Evolutionary conservation across 192 early-diverging fungal genomes (phyloP).

Genomic region (Entophlyctis luteolus): DNA sequence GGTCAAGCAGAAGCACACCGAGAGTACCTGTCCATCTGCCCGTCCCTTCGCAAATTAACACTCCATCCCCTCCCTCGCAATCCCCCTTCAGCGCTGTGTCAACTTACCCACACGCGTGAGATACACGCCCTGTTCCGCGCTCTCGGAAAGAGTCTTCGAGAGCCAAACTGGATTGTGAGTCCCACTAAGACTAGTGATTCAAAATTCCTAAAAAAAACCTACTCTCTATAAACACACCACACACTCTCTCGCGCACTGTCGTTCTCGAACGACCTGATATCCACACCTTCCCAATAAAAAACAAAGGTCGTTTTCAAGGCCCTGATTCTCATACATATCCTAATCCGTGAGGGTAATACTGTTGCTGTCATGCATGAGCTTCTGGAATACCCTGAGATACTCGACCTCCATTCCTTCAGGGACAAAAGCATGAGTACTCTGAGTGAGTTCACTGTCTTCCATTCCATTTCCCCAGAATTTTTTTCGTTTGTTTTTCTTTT

Average conservation of each 20-base stretch:
- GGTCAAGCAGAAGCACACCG: constrained; percentile 51
- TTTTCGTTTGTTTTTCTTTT: background rate
- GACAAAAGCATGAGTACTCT: constrained; percentile 46
- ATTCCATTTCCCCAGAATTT: background rate
- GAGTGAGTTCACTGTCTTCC: background rate
- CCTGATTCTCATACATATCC: constrained; percentile 65
- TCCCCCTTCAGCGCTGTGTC: constrained; percentile 30
- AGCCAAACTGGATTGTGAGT: constrained; percentile 63
- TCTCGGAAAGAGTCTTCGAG: constrained; percentile 45
- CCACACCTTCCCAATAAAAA: too few relatives aligned
- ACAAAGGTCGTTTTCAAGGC: constrained; percentile 70
- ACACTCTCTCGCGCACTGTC: background rate
- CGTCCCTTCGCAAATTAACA: too few relatives aligned
- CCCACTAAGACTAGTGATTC: too few relatives aligned
- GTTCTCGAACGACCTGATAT: too few relatives aligned
- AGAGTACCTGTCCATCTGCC: constrained; percentile 25
- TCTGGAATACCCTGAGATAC: constrained; percentile 40
- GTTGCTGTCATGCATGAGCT: constrained; percentile 59
- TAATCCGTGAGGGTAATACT: constrained; percentile 66
- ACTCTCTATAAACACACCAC: background rate
- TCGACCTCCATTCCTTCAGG: constrained; percentile 48
- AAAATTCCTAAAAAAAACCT: too few relatives aligned
- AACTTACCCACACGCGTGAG: constrained; percentile 35
- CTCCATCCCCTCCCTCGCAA: background rate
- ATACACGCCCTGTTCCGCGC: constrained; percentile 51